Conservation (phyloP, 1,284 basidiomycete species). For the Cryptococcus floricola region DNA sequence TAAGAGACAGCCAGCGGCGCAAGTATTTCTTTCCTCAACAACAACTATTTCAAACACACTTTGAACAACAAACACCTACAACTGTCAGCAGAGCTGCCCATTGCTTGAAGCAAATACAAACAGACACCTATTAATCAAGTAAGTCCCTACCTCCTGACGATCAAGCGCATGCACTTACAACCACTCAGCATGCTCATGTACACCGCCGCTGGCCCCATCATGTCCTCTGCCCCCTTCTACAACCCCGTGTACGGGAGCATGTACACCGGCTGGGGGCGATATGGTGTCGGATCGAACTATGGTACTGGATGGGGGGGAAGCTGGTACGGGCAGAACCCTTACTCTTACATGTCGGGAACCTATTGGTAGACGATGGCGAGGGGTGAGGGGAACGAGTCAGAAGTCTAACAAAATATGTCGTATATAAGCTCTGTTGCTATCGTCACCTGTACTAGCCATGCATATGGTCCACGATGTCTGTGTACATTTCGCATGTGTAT, state of each 20-base stretch:
- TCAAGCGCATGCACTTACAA: neutral
- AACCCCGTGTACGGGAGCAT: slow-evolving; percentile 17
- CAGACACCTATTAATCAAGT: neutral
- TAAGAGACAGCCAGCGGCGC: neutral
- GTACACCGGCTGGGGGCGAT: slow-evolving; percentile 23
- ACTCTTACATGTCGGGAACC: slow-evolving; percentile 27
- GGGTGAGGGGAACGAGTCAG: too few relatives aligned
- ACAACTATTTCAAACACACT: neutral
- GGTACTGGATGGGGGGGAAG: slow-evolving; percentile 18
- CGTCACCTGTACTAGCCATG: too few relatives aligned
- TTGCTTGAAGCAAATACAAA: neutral
- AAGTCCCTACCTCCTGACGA: neutral
- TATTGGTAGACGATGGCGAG: slow-evolving; percentile 19
- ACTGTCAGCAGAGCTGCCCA: slow-evolving; percentile 4
- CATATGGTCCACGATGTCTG: too few relatives aligned
- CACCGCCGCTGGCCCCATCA: slow-evolving; percentile 23
- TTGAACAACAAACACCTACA: neutral
- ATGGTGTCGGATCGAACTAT: slow-evolving; percentile 28
- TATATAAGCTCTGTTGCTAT: too few relatives aligned
- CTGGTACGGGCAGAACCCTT: slow-evolving; percentile 21
- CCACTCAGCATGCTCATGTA: slow-evolving; percentile 15
- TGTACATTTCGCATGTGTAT: too few relatives aligned
- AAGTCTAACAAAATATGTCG: too few relatives aligned
- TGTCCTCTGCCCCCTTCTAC: slow-evolving; percentile 21
- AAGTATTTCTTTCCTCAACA: neutral